Conservation (phyloP, 108 stramenopile species). For the Mediolabrus comicus region DNA sequence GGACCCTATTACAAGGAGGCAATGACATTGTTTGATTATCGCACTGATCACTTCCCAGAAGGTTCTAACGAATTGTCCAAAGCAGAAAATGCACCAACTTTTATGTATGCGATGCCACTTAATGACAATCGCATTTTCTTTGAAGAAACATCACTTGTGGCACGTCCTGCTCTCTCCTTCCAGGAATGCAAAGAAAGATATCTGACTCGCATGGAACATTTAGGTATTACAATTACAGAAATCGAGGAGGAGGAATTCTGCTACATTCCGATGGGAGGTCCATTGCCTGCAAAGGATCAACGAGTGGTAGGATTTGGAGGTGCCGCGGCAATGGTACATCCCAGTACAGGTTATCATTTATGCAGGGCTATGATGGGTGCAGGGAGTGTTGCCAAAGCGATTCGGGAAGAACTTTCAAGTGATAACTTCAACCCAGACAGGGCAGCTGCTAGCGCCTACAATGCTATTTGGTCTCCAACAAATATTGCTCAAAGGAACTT, state of each 20-base stretch:
- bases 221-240: slow-evolving; percentile 80
- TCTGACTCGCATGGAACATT: slow-evolving; percentile 72
- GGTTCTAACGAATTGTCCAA: slow-evolving; percentile 36
- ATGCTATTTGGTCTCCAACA: slow-evolving; percentile 87
- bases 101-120: slow-evolving; percentile 97
- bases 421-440: slow-evolving; percentile 60
- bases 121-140: slow-evolving; percentile 80
- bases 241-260: slow-evolving; percentile 94
- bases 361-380: slow-evolving; percentile 79
- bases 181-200: slow-evolving; percentile 93
- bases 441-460: slow-evolving; percentile 84
- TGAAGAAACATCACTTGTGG: slow-evolving; percentile 94
- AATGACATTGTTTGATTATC: slow-evolving; percentile 96
- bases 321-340: slow-evolving; percentile 92
- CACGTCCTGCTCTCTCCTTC: slow-evolving; percentile 84
- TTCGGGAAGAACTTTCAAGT: slow-evolving; percentile 43
- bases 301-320: slow-evolving; percentile 91
- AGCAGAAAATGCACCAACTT: slow-evolving; percentile 80
- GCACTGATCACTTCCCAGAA: slow-evolving; percentile 82
- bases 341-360: slow-evolving; percentile 91
- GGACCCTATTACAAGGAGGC: slow-evolving; percentile 93
- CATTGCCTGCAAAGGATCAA: slow-evolving; percentile 83
- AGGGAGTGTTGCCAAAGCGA: slow-evolving; percentile 69
- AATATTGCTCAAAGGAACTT: slow-evolving; percentile 91
- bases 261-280: slow-evolving; percentile 96